Conservation (phyloP, 2,329 filamentous ascomycete species). For the Ophiostoma piceae region DNA sequence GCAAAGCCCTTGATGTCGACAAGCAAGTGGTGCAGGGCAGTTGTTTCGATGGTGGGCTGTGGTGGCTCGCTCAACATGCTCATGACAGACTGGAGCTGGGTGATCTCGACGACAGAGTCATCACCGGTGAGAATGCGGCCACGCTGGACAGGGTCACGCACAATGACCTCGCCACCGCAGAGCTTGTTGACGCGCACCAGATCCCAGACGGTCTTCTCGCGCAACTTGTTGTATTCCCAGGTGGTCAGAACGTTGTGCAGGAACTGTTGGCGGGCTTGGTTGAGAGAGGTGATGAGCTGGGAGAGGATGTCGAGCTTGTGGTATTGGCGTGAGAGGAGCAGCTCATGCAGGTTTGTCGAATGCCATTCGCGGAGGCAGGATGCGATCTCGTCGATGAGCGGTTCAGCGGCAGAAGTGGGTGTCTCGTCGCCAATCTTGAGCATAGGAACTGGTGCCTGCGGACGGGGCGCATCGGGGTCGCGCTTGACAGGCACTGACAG, state of each 20-base stretch:
- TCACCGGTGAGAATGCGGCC: constrained; percentile 85
- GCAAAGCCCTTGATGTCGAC: constrained; percentile 80
- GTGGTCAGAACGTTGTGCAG: constrained; percentile 89
- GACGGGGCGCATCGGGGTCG: constrained; percentile 66
- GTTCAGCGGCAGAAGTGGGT: constrained; percentile 80
- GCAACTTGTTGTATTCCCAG: constrained; percentile 72
- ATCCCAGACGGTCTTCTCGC: constrained; percentile 93
- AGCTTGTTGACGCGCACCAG: constrained; percentile 91
- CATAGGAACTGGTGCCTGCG: constrained; percentile 91
- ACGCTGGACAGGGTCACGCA: constrained; percentile 76
- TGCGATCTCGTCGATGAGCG: constrained; percentile 93
- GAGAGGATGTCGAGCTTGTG: constrained; percentile 74
- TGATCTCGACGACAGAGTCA: constrained; percentile 87
- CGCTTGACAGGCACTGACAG: constrained; percentile 49
- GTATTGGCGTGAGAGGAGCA: constrained; percentile 80
- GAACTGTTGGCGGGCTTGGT: constrained; percentile 80
- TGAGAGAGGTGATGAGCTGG: constrained; percentile 72
- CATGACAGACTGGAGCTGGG: constrained; percentile 91
- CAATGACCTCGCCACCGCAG: constrained; percentile 88
- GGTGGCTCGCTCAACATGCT: constrained; percentile 84
- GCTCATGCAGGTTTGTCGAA: constrained; percentile 89
- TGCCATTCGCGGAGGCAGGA: constrained; percentile 98
- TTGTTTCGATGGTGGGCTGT: constrained; percentile 59
- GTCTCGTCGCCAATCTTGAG: constrained; percentile 97
- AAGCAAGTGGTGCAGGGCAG: constrained; percentile 71